Base-by-base conservation (phyloP, 2,329 filamentous ascomycete species). In the Thelonectria blattea region DNA sequence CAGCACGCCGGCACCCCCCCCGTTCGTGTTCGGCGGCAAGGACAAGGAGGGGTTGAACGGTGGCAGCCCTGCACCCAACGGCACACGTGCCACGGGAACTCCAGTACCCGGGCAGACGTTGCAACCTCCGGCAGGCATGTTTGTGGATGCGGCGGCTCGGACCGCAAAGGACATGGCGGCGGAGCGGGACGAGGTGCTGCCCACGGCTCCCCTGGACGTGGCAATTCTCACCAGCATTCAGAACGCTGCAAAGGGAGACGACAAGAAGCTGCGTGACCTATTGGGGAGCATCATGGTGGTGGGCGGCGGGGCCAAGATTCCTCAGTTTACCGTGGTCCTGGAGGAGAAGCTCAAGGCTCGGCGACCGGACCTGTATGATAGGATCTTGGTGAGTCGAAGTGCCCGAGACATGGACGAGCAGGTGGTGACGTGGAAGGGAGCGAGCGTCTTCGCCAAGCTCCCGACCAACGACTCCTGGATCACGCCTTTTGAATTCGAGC, bases 391-490 rank as follows among this genome's bases (percentile, higher is more conserved):
- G 53, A 87, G 85, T 62, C 81, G 83, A 62, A 95, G 83, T 83
- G 95, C 95, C 0, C 84, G 94, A 70, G 95, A 99, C 70, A 90
- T 99, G 80, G 95, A 99, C 77, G 92, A 95, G 61, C 93, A 97
- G 77, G 93, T 98, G n/a, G 91, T 98, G 54, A 89, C 90, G 9
- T 99, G 95, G 95, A 99, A 99, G 83, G 95, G 95, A 4, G 95
- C 92, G 1, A 97, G 93, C 73, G 93, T 99, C 15, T 99, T 97
- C 81, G 93, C 92, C 3, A 93, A 96, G 79, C 80, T 98, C 68
- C 86, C 88, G 47, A 93, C 92, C 15, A 98, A 98, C 77, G 95
- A 99, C 75, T 95, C 91, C 71, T 99, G 95, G 95, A 92, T 98
- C 72, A 90, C 89, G 14, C 86, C 87, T 48, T 83, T 90, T 70